Percentiles rank a stretch among this genome's conserved stretches.
These are phyloP conservation scores for Cyclotella sp. DNA, from an alignment of 108 stramenopile genomes.

Conservation along the genomic window DNA sequence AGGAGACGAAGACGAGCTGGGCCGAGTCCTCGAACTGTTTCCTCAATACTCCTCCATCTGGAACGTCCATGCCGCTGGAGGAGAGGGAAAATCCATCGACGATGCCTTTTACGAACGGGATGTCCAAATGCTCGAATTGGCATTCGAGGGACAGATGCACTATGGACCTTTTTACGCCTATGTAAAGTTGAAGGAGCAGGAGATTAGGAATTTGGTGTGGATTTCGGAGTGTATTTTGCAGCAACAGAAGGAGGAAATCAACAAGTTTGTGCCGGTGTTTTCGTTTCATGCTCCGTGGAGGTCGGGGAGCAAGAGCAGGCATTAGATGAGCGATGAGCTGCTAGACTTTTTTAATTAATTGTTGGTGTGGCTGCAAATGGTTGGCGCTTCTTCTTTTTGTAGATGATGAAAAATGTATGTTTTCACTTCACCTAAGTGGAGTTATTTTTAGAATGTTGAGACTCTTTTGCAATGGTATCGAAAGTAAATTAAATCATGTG, in stretches of 20 bases:
- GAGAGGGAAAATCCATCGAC: constrained; percentile 92
- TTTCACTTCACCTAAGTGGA: too few relatives aligned
- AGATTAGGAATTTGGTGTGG: constrained; percentile 99
- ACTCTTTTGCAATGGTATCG: too few relatives aligned
- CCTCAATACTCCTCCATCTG: constrained; percentile 94
- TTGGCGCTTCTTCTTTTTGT: too few relatives aligned
- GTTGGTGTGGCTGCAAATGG: too few relatives aligned
- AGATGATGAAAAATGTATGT: too few relatives aligned
- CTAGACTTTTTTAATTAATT: too few relatives aligned
- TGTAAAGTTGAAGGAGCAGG: constrained; percentile 99
- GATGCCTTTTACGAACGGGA: constrained; percentile 99
- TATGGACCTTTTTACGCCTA: constrained; percentile 98
- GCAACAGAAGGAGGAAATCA: constrained; percentile 97
- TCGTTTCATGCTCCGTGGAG: constrained; percentile 93
- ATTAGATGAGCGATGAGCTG: constrained; percentile 8
- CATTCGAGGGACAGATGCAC: constrained; percentile 99
- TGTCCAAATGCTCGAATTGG: constrained; percentile 94
- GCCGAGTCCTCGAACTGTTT: constrained; percentile 89
- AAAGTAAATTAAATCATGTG: too few relatives aligned
- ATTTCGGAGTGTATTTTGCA: constrained; percentile 99
- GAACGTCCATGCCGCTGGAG: constrained; percentile 88
- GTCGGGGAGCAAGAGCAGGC: constrained; percentile 47
- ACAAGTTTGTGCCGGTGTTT: constrained; percentile 98
- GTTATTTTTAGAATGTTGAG: too few relatives aligned
- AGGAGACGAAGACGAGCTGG: constrained; percentile 90